These are phyloP conservation scores for Balakata baccata DNA, from an alignment of 345 rosid species.

Conservation along the genomic window DNA sequence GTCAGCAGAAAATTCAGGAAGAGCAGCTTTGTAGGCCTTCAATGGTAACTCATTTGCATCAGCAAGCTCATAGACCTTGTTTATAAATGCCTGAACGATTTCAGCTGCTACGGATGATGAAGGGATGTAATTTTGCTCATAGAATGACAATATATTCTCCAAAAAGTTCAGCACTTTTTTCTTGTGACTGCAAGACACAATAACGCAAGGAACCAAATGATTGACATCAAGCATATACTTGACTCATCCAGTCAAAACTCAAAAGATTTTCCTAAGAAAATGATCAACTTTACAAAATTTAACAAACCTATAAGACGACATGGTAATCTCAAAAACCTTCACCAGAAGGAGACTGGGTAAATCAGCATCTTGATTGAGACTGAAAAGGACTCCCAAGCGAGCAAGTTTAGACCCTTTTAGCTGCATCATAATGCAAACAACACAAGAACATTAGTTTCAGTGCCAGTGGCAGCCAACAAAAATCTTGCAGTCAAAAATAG, in stretches of 20 bases:
- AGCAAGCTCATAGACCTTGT: constrained; percentile 74
- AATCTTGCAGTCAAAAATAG: neutral
- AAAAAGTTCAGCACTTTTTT: constrained; percentile 64
- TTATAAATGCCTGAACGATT: constrained; percentile 49
- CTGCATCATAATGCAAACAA: constrained; percentile 43
- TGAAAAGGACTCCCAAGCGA: constrained; percentile 80
- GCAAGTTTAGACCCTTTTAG: constrained; percentile 72
- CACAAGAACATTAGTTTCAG: constrained; percentile 25
- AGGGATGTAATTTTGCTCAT: constrained; percentile 55
- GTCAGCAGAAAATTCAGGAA: constrained; percentile 45
- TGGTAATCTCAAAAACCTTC: constrained; percentile 64
- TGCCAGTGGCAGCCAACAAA: neutral
- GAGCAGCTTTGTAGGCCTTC: constrained; percentile 53
- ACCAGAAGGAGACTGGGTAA: constrained; percentile 55
- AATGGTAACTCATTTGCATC: constrained; percentile 66
- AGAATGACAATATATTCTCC: constrained; percentile 70
- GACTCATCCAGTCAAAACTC: constrained; percentile 2
- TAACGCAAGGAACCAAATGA: constrained; percentile 26
- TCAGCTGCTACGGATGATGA: constrained; percentile 47
- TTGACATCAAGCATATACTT: neutral
- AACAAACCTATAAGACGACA: constrained; percentile 70
- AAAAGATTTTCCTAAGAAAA: neutral
- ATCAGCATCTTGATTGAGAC: constrained; percentile 47
- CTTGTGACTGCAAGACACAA: constrained; percentile 60
- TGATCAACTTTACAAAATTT: constrained; percentile 12